These are phyloP conservation scores for Phytophthora brassicae DNA, from an alignment of 352 stramenopile species.

Conservation along the genomic window DNA sequence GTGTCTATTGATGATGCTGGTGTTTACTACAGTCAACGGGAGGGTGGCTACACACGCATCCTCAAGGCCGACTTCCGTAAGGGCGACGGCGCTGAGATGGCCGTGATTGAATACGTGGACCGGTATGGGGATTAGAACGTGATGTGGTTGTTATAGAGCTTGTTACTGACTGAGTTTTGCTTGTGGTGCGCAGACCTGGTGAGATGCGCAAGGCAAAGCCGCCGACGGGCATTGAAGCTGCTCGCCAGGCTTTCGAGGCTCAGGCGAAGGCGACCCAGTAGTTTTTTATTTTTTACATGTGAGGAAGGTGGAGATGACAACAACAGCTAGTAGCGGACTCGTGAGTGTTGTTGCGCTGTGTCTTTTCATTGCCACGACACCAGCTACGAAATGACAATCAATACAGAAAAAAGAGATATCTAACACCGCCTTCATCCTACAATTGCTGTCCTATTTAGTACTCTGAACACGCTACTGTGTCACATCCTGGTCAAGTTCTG, in stretches of 20 bases:
- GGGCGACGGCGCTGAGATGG: conserved; percentile 97
- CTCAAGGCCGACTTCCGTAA: conserved; percentile 93
- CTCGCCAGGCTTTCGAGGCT: conserved; percentile 48
- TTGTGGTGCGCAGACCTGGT: conserved; percentile 49
- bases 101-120: conserved; percentile 98
- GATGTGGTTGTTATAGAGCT: background rate
- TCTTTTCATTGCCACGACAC: conserved; percentile 21
- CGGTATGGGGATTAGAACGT: conserved; percentile 40
- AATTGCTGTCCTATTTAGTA: conserved; percentile 9
- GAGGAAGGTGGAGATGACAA: background rate
- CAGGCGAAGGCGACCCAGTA: conserved; percentile 26
- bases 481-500: background rate
- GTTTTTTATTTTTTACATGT: conserved; percentile 13
- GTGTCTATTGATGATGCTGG: background rate
- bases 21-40: conserved; percentile 42
- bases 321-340: too few relatives aligned
- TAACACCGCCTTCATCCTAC: conserved; percentile 23
- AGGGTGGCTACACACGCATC: conserved; percentile 96
- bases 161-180: conserved; percentile 4
- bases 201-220: conserved; percentile 86
- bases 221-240: conserved; percentile 55
- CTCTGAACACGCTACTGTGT: conserved; percentile 6
- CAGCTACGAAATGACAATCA: conserved; percentile 25
- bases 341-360: background rate
- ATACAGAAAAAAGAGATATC: conserved; percentile 33